These are phyloP conservation scores for Rhodotorula sp. DNA, from an alignment of 1,284 basidiomycete species.

Conservation along the genomic window DNA sequence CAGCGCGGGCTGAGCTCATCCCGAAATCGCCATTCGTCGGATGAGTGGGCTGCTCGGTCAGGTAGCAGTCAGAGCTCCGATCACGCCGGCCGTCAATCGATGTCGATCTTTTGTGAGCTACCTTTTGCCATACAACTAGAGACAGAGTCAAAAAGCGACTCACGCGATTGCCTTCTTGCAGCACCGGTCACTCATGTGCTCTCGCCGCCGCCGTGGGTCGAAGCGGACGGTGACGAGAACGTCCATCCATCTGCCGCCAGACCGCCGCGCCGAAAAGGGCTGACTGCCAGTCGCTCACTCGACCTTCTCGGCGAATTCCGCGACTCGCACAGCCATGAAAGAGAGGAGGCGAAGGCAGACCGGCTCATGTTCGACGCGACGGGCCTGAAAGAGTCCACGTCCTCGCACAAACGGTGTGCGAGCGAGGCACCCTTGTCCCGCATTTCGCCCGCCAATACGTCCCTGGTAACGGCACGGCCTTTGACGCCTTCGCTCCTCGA, in stretches of 20 bases:
- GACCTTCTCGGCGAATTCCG: slow-evolving; percentile 57
- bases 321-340: too few species aligned
- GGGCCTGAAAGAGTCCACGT: background rate
- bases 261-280: background rate
- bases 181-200: slow-evolving; percentile 35
- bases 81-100: too few species aligned
- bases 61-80: too few species aligned
- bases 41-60: too few species aligned
- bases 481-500: slow-evolving; percentile 47
- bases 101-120: slow-evolving; percentile 25
- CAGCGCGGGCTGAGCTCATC: too few species aligned
- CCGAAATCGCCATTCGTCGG: too few species aligned
- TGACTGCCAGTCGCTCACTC: slow-evolving; percentile 4
- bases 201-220: slow-evolving; percentile 34
- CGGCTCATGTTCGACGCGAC: too few species aligned
- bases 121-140: background rate
- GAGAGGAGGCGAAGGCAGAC: too few species aligned
- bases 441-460: background rate
- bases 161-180: background rate
- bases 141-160: background rate
- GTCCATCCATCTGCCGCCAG: background rate
- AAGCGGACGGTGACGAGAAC: slow-evolving; percentile 1
- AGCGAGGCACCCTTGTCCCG: background rate
- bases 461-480: background rate
- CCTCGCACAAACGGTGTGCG: background rate